Evolutionary conservation across 495 filamentous ascomycete genomes (phyloP), one percentile per base, ranked within the genome.

Genomic region (Xylaria nigripes): DNA sequence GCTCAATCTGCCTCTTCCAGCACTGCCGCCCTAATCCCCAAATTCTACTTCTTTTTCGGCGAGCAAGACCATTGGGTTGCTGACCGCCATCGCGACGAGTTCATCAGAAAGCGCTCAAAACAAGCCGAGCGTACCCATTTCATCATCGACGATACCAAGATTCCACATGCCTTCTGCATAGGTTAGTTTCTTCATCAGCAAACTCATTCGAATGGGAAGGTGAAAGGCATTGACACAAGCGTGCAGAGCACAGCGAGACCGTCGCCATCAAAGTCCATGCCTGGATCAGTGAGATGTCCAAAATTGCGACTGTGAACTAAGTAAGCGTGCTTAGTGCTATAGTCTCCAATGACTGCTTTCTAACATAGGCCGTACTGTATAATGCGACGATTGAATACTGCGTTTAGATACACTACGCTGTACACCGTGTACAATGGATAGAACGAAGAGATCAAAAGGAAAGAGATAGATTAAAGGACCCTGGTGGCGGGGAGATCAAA

Each of bases 81-180:
- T 1, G 73, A 87, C 50, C 70, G 78, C 66, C 84, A 85, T 36
- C 72, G 92, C 30, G 86, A 95, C 62, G 81, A 78, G 47, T 80
- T 96, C 50, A 85, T 95, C 57, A 64, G 84, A 48, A 65, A 59
- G 48, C 59, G 59, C 48, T 62, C 67, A 50, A 57, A 59, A 16
- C 50, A 64, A 24, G 36, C 47, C 41, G 70, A 75, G 34, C 84
- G 83, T 52, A 83, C 86, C 12, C 72, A 61, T 54, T 85, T 94
- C 77, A 61, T 86, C 50, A 76, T 95, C 60, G 88, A 89, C 65
- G 79, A 89, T 57, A 76, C 80, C 22, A 78, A 79, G 0, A 70
- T 91, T 55, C 86, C 85, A 32, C 90, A 95, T 77, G 86, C 77
- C 0, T 96, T 96, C 70, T 90, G 86, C 66, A 78, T 92, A 47